phyloP scores from a whole-genome alignment of 148 eudicot species.

The Vaccinium corymbosum region DNA sequence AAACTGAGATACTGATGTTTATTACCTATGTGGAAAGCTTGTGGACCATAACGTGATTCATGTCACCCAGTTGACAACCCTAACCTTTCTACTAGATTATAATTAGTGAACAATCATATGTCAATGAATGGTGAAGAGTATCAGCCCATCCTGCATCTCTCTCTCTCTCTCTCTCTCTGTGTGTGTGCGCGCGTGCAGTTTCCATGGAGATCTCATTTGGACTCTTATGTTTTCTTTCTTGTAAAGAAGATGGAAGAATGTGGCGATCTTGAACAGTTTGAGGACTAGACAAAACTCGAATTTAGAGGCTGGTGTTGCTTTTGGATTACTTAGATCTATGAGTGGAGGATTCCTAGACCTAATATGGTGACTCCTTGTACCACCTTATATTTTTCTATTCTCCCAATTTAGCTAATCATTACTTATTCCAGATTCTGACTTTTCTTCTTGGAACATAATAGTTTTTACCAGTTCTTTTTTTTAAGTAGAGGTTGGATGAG shows the following conservation, averaged over 20 bases:
- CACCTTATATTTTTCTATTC: too few species aligned
- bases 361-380: too few species aligned
- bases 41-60: not conserved
- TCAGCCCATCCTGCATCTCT: not conserved
- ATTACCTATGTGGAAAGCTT: not conserved
- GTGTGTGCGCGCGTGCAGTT: not conserved
- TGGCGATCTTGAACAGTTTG: conserved; percentile 48
- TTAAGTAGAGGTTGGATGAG: too few species aligned
- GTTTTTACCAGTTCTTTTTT: too few species aligned
- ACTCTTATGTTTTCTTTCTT: conserved; percentile 13
- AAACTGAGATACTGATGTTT: not conserved
- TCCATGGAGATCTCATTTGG: not conserved
- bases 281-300: not conserved
- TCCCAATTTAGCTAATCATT: too few species aligned
- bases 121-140: not conserved
- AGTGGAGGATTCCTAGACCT: too few species aligned
- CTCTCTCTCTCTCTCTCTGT: not conserved
- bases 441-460: too few species aligned
- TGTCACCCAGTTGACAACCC: not conserved
- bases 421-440: too few species aligned
- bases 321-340: not conserved
- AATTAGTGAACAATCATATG: not conserved
- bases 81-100: not conserved
- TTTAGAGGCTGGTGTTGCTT: too few species aligned
- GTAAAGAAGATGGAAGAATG: conserved; percentile 52